Evolutionary conservation across 1,284 basidiomycete genomes (phyloP).

Genomic region (Anthracocystis walkeri): DNA sequence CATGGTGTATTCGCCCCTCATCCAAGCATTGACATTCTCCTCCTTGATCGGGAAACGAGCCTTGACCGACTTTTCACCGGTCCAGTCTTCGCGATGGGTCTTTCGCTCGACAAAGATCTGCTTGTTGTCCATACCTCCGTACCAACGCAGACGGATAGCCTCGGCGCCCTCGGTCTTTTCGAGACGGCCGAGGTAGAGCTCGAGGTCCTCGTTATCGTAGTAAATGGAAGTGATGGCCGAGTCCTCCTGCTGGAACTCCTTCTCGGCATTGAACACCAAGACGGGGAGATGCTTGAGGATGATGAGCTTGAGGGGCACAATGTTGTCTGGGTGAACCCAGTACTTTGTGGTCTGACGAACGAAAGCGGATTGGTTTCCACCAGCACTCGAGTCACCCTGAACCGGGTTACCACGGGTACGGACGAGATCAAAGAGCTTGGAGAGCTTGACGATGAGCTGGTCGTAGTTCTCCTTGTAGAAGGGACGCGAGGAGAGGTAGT

Average conservation of each 20-base stretch:
- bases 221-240: conserved; percentile 87
- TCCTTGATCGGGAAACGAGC: conserved; percentile 97
- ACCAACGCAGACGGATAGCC: conserved; percentile 95
- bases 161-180: conserved; percentile 99
- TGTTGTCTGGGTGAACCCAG: conserved; percentile 84
- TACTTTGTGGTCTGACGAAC: conserved; percentile 98
- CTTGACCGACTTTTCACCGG: conserved; percentile 98
- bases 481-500: conserved; percentile 92
- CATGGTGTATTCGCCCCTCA: conserved; percentile 90
- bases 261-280: conserved; percentile 92
- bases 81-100: conserved; percentile 99
- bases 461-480: conserved; percentile 87
- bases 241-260: conserved; percentile 90
- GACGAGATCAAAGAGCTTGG: conserved; percentile 93
- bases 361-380: conserved; percentile 94
- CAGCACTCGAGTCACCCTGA: conserved; percentile 90
- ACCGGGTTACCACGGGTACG: conserved; percentile 94
- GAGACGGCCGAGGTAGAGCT: conserved; percentile 95
- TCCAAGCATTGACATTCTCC: conserved; percentile 90
- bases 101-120: conserved; percentile 98
- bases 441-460: conserved; percentile 94
- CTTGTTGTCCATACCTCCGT: conserved; percentile 83
- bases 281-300: conserved; percentile 83
- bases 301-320: conserved; percentile 94
- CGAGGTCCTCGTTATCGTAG: conserved; percentile 94